Base-by-base conservation (phyloP, 139 green algal genomes). In the Tetraselmis striata region DNA sequence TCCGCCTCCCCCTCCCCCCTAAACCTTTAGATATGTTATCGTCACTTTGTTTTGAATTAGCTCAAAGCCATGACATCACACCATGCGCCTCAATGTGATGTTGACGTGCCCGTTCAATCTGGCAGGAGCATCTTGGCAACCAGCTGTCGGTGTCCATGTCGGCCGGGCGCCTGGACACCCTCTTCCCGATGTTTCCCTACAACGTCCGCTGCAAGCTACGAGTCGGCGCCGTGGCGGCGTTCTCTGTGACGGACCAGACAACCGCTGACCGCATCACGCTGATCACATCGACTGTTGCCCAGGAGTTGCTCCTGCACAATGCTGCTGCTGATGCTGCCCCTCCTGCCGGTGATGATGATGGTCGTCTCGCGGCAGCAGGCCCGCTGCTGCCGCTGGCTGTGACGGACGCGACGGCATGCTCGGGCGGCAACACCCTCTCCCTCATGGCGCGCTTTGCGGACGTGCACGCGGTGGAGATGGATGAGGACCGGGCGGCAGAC, bases 221-320 rank as follows among this genome's bases (percentile, higher is more conserved):
- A 5, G 29, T 86, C 30, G 83, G 82, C 74, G 26, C 67, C 28
- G 81, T 80, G 23, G 83, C 78, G 31, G 78, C 83, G 18, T 86
- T 31, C 83, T 86, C 83, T n/a, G 83, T 80, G 77, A 86, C 78
- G n/a, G 83, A 86, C 32, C 78, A 83, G 74, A 75, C 78, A 31
- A 81, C 83, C 0, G 83, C 83, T 0, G 74, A 83, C 32, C 18
- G 24, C 23, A 86, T 86, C 59, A 86, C 74, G 0, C 11, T 32
- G 27, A 5, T 67, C 45, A 67, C 45, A 5, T 5, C 45, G 5
- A 18, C 45, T 67, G 45, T 67, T 67, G 45, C 45, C 18, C 11
- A 18, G 18, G 45, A 67, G 45, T 18, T 67, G 18, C 45, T 67
- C 5, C 45, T 67, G 45, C 45, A 67, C 18, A 67, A 67, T 18